Evolutionary conservation across 495 filamentous ascomycete species (phyloP), one percentile per base, ranked within the genome.

Genomic region (Mytilinidion resinicola): DNA sequence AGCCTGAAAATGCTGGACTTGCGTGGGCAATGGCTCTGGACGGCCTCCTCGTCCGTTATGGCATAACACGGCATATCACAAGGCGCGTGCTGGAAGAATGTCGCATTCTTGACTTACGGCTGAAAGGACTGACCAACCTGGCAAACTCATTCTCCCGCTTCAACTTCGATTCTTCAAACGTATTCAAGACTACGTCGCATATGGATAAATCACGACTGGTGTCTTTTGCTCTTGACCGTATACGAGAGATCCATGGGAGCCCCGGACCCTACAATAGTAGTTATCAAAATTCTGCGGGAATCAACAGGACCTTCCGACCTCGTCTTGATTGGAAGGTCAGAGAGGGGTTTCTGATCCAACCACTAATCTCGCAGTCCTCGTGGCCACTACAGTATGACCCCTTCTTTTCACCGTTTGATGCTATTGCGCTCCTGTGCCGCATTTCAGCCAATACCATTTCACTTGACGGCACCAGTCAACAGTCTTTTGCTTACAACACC

Each of bases 11-110:
- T 54, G 55, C 60, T 6, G 64, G 56, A 20, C 43, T 63, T 11
- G 56, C 56, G 6, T 66, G 60, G 56, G 46, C 47, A 15, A 47
- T 66, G 12, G 60, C 60, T 21, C 60, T 66, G 1, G 39, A 53
- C 4, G 60, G 54, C 19, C 30, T 57, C n/a, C 35, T 57, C 35
- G 30, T n/a, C 10, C 47, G 52, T 1, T 49, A 53, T 20, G 55
- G 54, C 17, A 34, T 46, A 3, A n/a, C 19, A 6, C 36, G 49
- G 3, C 25, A 54, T 30, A 35, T 57, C 10, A 57, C 60, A n/a
- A 39, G 49, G 6, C 21, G 37, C 7, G 49, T 53, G 9, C 52
- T 39, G 12, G 54, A 57, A 3, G 60, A 62, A 19, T 15, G 56
- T 9, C 1, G 36, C 0, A 9, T 57, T 3, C 41, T 62, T 4